These are phyloP conservation scores for Neurospora discreta DNA, from an alignment of 495 filamentous ascomycete genomes.

Conservation along the genomic window DNA sequence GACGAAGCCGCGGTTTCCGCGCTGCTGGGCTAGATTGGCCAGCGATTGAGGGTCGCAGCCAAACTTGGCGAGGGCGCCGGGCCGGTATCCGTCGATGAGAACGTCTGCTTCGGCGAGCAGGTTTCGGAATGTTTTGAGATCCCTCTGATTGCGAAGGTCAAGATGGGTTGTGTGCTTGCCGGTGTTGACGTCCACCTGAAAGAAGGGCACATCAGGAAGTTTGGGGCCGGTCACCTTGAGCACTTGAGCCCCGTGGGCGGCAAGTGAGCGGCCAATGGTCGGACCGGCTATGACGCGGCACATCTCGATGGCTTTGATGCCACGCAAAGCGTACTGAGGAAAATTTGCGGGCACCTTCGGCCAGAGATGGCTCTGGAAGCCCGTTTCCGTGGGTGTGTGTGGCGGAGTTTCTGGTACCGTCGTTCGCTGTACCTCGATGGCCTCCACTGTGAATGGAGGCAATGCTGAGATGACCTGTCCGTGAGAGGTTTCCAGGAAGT, in stretches of 20 bases:
- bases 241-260: slow-evolving; percentile 58
- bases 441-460: slow-evolving; percentile 14
- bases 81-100: slow-evolving; percentile 57
- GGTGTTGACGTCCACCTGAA: slow-evolving; percentile 69
- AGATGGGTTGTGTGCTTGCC: slow-evolving; percentile 47
- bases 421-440: slow-evolving; percentile 2
- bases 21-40: slow-evolving; percentile 34
- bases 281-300: slow-evolving; percentile 56
- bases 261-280: slow-evolving; percentile 52
- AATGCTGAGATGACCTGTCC: slow-evolving; percentile 27
- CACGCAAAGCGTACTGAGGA: slow-evolving; percentile 37
- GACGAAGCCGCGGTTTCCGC: slow-evolving; percentile 48
- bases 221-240: slow-evolving; percentile 59
- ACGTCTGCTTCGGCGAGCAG: slow-evolving; percentile 50
- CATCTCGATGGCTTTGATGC: slow-evolving; percentile 53
- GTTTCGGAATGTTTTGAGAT: slow-evolving; percentile 44
- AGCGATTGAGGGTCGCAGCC: slow-evolving; percentile 49
- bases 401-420: slow-evolving; percentile 36
- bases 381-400: slow-evolving; percentile 33
- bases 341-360: slow-evolving; percentile 14
- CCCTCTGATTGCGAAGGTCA: slow-evolving; percentile 44
- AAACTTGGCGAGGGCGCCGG: slow-evolving; percentile 52
- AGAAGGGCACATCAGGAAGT: slow-evolving; percentile 66
- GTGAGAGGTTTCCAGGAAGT: slow-evolving; percentile 51
- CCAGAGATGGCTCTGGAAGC: slow-evolving; percentile 7